phyloP scores from a whole-genome alignment of 306 rosid species.

The Acacia melanoxylon region DNA sequence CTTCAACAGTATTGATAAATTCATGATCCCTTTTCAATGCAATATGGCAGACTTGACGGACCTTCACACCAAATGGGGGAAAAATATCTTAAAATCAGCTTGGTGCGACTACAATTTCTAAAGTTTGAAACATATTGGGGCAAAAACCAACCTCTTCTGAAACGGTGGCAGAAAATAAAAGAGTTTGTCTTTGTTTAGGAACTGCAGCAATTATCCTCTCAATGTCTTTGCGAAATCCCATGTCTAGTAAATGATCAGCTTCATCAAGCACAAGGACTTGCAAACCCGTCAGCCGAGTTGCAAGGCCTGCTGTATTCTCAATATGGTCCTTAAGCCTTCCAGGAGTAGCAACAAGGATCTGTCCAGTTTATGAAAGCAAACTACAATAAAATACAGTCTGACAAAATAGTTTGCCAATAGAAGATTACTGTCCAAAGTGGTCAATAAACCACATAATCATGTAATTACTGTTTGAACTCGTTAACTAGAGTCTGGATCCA shows the following conservation, averaged over 20 bases:
- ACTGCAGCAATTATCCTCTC: slow-evolving; percentile 82
- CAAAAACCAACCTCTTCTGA: slow-evolving; percentile 65
- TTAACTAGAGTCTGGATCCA: slow-evolving; percentile 12
- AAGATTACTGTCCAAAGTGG: not conserved
- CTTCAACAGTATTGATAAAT: slow-evolving; percentile 79
- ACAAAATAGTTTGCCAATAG: slow-evolving; percentile 7
- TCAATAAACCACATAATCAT: slow-evolving; percentile 6
- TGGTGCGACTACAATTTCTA: not conserved
- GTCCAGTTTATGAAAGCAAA: slow-evolving; percentile 32
- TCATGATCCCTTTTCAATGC: slow-evolving; percentile 93
- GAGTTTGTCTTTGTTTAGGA: slow-evolving; percentile 93
- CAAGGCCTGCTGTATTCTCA: slow-evolving; percentile 91
- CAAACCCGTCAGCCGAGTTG: slow-evolving; percentile 93
- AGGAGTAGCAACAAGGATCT: slow-evolving; percentile 99
- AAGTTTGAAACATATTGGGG: slow-evolving; percentile 13
- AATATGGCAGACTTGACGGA: slow-evolving; percentile 87
- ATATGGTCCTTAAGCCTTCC: slow-evolving; percentile 98
- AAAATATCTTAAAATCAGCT: slow-evolving; percentile 19
- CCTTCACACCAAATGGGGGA: slow-evolving; percentile 45
- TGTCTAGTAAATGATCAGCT: slow-evolving; percentile 97
- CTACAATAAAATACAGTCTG: slow-evolving; percentile 8
- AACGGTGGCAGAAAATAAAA: slow-evolving; percentile 91
- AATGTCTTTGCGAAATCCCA: slow-evolving; percentile 97
- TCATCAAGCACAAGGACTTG: slow-evolving; percentile 92
- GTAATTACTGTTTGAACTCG: not conserved